Percentiles rank a stretch among this genome's conserved stretches.
phyloP scores from a whole-genome alignment of 331 rosid genomes.

The Malus hybrid region DNA sequence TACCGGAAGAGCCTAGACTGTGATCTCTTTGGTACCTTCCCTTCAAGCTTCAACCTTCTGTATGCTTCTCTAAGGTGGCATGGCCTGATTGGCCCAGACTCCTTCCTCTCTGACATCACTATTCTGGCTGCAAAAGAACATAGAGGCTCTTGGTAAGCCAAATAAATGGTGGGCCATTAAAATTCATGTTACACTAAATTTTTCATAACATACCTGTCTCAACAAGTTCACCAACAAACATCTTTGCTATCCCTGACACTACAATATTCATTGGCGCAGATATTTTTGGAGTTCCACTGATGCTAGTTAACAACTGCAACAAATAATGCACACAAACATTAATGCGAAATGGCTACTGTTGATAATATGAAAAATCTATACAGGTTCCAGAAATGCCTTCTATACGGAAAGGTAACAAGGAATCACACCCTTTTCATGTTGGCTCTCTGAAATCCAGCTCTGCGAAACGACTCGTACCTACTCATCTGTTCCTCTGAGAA shows the following conservation, averaged over 20 bases:
- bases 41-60: constrained; percentile 84
- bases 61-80: constrained; percentile 92
- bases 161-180: neutral
- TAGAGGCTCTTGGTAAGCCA: neutral
- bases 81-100: constrained; percentile 90
- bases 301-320: constrained; percentile 69
- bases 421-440: constrained; percentile 77
- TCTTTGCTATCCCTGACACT: constrained; percentile 88
- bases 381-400: neutral
- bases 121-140: constrained; percentile 54
- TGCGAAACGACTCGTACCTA: constrained; percentile 84
- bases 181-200: neutral
- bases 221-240: constrained; percentile 89
- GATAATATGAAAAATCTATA: neutral
- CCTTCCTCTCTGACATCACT: constrained; percentile 78
- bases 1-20: constrained; percentile 53
- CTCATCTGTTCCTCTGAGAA: constrained; percentile 93
- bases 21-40: constrained; percentile 75
- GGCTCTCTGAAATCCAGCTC: constrained; percentile 92
- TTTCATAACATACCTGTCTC: constrained; percentile 53
- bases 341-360: neutral
- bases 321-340: neutral
- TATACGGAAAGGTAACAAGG: too few relatives aligned
- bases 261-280: constrained; percentile 87
- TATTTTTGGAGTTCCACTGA: constrained; percentile 83